Conservation (phyloP, 75 land plant genomes). For the Sequoia sempervirens region DNA sequence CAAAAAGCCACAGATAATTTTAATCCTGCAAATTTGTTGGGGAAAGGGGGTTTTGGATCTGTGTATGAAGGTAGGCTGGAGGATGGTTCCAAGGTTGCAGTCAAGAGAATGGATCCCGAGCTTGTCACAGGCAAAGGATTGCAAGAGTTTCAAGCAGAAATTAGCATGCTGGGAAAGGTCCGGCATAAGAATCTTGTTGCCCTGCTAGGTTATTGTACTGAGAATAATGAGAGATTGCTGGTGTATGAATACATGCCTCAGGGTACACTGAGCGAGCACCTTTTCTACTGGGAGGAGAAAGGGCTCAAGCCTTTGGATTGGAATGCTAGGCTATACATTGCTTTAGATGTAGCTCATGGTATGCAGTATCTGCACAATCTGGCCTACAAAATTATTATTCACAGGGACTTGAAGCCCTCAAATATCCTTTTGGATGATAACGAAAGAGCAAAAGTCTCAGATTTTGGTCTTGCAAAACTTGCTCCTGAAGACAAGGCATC, state of each 20-base stretch:
- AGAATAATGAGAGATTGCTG: slow-evolving; percentile 65
- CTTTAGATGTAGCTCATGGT: slow-evolving; percentile 77
- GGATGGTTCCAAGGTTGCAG: slow-evolving; percentile 79
- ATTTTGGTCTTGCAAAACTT: slow-evolving; percentile 77
- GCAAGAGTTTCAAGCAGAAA: slow-evolving; percentile 76
- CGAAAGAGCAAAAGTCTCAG: slow-evolving; percentile 67
- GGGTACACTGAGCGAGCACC: slow-evolving; percentile 64
- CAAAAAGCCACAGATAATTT: slow-evolving; percentile 64
- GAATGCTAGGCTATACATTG: slow-evolving; percentile 59
- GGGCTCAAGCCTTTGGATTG: slow-evolving; percentile 46
- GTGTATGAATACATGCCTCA: slow-evolving; percentile 78
- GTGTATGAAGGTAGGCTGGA: slow-evolving; percentile 74
- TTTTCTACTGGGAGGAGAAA: slow-evolving; percentile 40
- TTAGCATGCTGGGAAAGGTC: slow-evolving; percentile 74
- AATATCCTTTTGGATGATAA: slow-evolving; percentile 68
- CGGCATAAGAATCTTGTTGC: slow-evolving; percentile 83
- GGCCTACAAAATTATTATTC: slow-evolving; percentile 69
- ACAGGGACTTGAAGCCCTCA: slow-evolving; percentile 76
- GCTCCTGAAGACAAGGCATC: slow-evolving; percentile 69
- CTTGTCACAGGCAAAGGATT: slow-evolving; percentile 57
- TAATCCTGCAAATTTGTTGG: slow-evolving; percentile 55
- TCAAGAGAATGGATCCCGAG: slow-evolving; percentile 67
- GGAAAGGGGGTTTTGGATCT: slow-evolving; percentile 83
- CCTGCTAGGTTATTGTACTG: slow-evolving; percentile 60
- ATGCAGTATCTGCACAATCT: slow-evolving; percentile 74